Evolutionary conservation across 345 rosid species (phyloP).

Genomic region (Eucalyptus marginata): DNA sequence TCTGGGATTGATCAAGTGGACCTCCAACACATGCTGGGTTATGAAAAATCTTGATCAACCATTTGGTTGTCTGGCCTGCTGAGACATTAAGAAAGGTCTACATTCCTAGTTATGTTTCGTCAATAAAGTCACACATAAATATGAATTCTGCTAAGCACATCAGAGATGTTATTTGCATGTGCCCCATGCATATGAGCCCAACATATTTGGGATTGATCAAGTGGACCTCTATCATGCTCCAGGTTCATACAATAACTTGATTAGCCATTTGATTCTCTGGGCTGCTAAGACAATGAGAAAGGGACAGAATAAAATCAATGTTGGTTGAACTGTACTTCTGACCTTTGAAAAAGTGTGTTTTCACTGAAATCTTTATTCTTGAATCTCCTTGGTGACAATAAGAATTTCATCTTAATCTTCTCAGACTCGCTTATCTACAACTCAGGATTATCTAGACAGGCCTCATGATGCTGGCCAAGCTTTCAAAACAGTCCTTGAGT

Average conservation of each 20-base stretch:
- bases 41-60: neutral
- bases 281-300: neutral
- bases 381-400: neutral
- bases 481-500: too few species aligned
- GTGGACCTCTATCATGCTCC: neutral
- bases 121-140: neutral
- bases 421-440: too few species aligned
- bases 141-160: neutral
- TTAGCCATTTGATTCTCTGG: neutral
- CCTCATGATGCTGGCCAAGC: too few species aligned
- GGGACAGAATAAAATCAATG: neutral
- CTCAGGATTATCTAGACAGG: too few species aligned
- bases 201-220: neutral
- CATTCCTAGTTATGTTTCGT: neutral
- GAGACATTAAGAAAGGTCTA: neutral
- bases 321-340: neutral
- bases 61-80: neutral
- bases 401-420: neutral
- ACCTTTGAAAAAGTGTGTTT: neutral
- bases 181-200: neutral
- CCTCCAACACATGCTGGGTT: neutral
- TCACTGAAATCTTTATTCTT: neutral
- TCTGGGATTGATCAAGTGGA: neutral
- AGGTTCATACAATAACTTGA: neutral
- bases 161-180: neutral